Evolutionary conservation across 2,329 filamentous ascomycete genomes (phyloP).

Genomic region (Nemania sp.): DNA sequence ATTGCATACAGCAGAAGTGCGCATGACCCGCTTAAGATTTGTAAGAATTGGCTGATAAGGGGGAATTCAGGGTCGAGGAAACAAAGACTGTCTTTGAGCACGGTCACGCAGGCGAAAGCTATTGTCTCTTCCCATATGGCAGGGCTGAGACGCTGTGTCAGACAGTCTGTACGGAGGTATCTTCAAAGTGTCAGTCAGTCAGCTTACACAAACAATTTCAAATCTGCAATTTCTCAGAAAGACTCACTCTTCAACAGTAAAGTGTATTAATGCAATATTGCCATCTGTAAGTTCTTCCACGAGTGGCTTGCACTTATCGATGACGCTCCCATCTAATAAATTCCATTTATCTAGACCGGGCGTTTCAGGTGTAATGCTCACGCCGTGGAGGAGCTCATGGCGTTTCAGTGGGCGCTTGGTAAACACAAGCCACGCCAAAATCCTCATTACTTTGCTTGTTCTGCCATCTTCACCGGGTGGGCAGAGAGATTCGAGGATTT

Average conservation of each 20-base stretch:
- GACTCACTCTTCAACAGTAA: constrained; percentile 16
- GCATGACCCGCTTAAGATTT: constrained; percentile 10
- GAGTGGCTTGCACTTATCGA: constrained; percentile 15
- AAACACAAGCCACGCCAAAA: constrained; percentile 10
- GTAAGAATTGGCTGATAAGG: neutral
- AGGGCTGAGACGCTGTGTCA: neutral
- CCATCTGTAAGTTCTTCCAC: constrained; percentile 11
- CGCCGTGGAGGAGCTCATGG: constrained; percentile 4
- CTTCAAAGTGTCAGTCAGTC: neutral
- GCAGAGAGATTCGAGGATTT: constrained; percentile 5
- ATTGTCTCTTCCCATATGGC: constrained; percentile 1
- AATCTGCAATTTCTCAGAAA: neutral
- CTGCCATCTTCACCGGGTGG: neutral
- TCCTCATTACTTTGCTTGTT: constrained; percentile 6
- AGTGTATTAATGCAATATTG: constrained; percentile 3
- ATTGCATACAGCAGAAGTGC: constrained; percentile 10
- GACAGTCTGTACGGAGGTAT: constrained; percentile 1
- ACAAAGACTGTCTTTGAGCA: constrained; percentile 9
- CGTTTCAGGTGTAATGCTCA: constrained; percentile 1
- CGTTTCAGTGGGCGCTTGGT: constrained; percentile 12
- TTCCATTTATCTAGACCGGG: constrained; percentile 2
- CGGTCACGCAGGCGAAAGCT: constrained; percentile 8
- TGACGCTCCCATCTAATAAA: neutral
- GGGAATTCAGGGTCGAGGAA: constrained; percentile 7
- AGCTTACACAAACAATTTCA: neutral